These are phyloP conservation scores for Hansenula anomala DNA, from an alignment of 1,139 yeast species.

Conservation along the genomic window DNA sequence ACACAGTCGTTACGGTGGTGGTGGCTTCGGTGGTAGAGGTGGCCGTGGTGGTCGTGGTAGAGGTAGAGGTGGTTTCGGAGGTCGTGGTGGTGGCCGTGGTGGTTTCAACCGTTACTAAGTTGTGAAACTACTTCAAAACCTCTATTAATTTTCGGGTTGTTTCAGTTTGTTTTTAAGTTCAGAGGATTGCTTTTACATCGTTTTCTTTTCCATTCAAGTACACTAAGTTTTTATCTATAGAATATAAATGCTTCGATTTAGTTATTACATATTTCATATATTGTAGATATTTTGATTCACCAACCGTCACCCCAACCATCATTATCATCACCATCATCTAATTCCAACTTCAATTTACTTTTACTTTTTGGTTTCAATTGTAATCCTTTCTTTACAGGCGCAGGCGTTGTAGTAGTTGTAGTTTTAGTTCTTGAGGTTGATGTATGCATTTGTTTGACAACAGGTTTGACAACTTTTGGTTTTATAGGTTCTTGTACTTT, in stretches of 20 bases:
- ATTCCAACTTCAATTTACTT: slow-evolving; percentile 20
- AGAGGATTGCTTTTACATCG: not conserved
- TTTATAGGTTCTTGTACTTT: not conserved
- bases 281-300: slow-evolving; percentile 11
- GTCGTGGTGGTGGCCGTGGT: slow-evolving; percentile 23
- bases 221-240: too few species aligned
- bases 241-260: not conserved
- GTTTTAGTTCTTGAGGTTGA: slow-evolving; percentile 9
- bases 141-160: too few species aligned
- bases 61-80: slow-evolving; percentile 29
- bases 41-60: slow-evolving; percentile 39
- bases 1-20: slow-evolving; percentile 45
- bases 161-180: too few species aligned
- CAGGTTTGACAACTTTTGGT: slow-evolving; percentile 13
- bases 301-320: slow-evolving; percentile 57
- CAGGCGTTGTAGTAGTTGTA: slow-evolving; percentile 3
- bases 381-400: slow-evolving; percentile 12
- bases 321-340: slow-evolving; percentile 40
- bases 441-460: slow-evolving; percentile 12
- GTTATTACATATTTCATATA: not conserved
- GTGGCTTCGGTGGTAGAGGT: slow-evolving; percentile 47
- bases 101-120: slow-evolving; percentile 10
- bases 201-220: too few species aligned
- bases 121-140: too few species aligned
- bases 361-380: slow-evolving; percentile 21